These are phyloP conservation scores for Austroboletus niveus DNA, from an alignment of 1,284 basidiomycete species.

Conservation along the genomic window DNA sequence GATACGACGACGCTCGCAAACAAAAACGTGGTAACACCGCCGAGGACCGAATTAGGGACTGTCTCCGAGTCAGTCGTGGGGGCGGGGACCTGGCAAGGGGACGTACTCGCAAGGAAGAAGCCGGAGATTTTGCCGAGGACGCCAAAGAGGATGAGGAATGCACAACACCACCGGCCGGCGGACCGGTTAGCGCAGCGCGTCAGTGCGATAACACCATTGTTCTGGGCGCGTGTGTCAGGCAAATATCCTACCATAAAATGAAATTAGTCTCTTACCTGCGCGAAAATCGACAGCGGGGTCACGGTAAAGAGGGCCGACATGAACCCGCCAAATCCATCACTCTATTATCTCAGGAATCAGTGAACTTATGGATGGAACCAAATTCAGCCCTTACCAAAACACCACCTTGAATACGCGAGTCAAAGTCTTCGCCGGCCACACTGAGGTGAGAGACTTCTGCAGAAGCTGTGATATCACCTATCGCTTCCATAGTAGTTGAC, in stretches of 20 bases:
- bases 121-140: constrained; percentile 79
- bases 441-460: constrained; percentile 75
- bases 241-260: too few species aligned
- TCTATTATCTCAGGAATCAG: constrained; percentile 33
- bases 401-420: constrained; percentile 82
- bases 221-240: constrained; percentile 38
- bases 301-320: constrained; percentile 79
- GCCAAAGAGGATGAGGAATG: constrained; percentile 71
- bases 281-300: constrained; percentile 77
- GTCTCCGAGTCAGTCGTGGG: not conserved
- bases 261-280: constrained; percentile 46
- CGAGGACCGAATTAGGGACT: constrained; percentile 74
- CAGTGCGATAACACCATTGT: constrained; percentile 79
- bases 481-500: constrained; percentile 79
- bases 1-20: constrained; percentile 65
- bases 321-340: constrained; percentile 74
- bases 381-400: constrained; percentile 49
- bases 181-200: constrained; percentile 75
- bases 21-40: constrained; percentile 81
- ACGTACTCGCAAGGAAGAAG: constrained; percentile 68
- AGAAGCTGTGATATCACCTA: constrained; percentile 84
- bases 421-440: constrained; percentile 72
- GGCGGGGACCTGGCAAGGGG: not conserved
- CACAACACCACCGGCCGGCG: constrained; percentile 73
- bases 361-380: too few species aligned